These are phyloP conservation scores for Pleurotus tuber-regium DNA, from an alignment of 768 basidiomycete genomes.

Conservation along the genomic window DNA sequence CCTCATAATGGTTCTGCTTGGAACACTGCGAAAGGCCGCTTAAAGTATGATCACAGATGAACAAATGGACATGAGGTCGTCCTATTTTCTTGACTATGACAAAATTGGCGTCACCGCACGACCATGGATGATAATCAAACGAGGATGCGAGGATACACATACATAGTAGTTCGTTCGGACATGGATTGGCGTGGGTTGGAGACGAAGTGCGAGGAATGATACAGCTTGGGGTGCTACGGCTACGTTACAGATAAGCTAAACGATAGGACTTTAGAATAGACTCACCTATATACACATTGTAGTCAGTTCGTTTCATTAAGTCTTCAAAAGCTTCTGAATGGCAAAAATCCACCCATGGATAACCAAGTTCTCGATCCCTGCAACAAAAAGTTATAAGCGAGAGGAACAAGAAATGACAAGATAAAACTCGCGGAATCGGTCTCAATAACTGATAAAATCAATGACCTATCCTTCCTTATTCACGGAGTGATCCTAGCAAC, in stretches of 20 bases:
- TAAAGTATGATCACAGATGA: constrained; percentile 30
- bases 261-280: constrained; percentile 9
- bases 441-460: constrained; percentile 32
- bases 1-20: constrained; percentile 30
- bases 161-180: constrained; percentile 28
- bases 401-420: not conserved
- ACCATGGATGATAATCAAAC: constrained; percentile 25
- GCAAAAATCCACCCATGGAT: constrained; percentile 33
- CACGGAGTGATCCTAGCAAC: constrained; percentile 33
- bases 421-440: constrained; percentile 20
- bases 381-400: constrained; percentile 7
- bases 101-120: constrained; percentile 33
- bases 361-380: constrained; percentile 33
- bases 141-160: not conserved
- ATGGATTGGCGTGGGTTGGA: constrained; percentile 27
- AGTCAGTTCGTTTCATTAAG: not conserved
- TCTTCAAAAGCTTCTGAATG: constrained; percentile 24
- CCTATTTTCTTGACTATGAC: constrained; percentile 31
- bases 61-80: constrained; percentile 26
- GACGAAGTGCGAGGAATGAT: constrained; percentile 20
- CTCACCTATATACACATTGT: constrained; percentile 24
- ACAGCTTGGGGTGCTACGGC: constrained; percentile 24
- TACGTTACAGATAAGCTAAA: not conserved
- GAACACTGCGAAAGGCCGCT: constrained; percentile 27
- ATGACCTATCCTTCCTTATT: constrained; percentile 38